phyloP scores from a whole-genome alignment of 768 basidiomycete species.

The Chiua virens region DNA sequence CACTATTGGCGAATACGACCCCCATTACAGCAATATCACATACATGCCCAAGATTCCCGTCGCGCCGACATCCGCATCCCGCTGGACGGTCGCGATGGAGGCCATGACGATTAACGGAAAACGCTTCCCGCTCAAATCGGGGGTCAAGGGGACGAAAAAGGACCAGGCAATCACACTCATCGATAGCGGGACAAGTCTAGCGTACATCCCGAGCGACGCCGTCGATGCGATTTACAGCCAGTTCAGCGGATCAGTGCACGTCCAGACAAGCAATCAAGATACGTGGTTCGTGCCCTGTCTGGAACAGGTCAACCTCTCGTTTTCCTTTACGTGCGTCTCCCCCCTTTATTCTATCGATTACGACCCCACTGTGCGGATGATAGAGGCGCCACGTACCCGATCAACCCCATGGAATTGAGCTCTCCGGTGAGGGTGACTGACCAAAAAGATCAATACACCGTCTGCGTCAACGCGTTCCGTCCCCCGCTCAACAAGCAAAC shows the following conservation, averaged over 20 bases:
- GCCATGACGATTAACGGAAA: slow-evolving; percentile 36
- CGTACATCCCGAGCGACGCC: slow-evolving; percentile 34
- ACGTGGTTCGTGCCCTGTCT: slow-evolving; percentile 40
- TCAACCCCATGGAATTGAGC: slow-evolving; percentile 47
- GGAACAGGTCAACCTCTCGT: slow-evolving; percentile 29
- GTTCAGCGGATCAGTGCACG: slow-evolving; percentile 37
- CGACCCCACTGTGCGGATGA: not conserved
- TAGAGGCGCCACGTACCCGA: slow-evolving; percentile 30
- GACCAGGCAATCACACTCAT: slow-evolving; percentile 38
- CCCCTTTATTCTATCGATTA: not conserved
- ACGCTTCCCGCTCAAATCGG: slow-evolving; percentile 29
- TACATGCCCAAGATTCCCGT: slow-evolving; percentile 34
- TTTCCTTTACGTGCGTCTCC: slow-evolving; percentile 16
- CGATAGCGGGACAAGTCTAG: slow-evolving; percentile 45
- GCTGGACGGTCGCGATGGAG: slow-evolving; percentile 45
- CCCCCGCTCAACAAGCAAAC: slow-evolving; percentile 24
- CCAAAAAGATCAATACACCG: slow-evolving; percentile 35
- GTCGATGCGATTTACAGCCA: slow-evolving; percentile 40
- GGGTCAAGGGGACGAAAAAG: slow-evolving; percentile 28
- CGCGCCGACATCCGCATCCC: slow-evolving; percentile 32
- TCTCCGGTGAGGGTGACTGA: slow-evolving; percentile 26
- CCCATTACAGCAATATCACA: slow-evolving; percentile 31
- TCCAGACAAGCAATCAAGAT: slow-evolving; percentile 27
- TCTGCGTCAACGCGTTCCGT: slow-evolving; percentile 38
- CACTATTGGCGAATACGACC: slow-evolving; percentile 43